phyloP scores from a whole-genome alignment of 2,329 filamentous ascomycete species.

The Raffaelea arxii region DNA sequence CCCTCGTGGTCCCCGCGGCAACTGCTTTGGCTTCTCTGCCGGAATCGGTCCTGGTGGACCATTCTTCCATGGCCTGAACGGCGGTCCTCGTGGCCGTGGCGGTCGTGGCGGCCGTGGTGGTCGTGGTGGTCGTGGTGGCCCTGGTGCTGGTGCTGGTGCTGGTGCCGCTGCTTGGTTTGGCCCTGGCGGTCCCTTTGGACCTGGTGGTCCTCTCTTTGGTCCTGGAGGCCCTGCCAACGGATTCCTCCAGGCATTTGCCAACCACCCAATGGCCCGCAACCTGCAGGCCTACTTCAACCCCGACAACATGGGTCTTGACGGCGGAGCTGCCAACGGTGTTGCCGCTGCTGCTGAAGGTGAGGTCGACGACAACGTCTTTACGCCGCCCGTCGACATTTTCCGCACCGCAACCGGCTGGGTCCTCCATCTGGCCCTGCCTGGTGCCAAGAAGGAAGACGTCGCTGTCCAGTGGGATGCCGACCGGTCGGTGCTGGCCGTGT shows the following conservation, averaged over 20 bases:
- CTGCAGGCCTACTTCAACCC: conserved; percentile 16
- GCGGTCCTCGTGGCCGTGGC: not conserved
- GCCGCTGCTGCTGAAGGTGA: not conserved
- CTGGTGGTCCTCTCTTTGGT: conserved; percentile 3
- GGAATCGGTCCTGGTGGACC: not conserved
- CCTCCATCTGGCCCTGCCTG: conserved; percentile 63
- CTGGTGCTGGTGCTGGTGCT: not conserved
- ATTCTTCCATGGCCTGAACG: not conserved
- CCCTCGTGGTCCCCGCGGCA: not conserved
- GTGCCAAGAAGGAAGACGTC: conserved; percentile 62
- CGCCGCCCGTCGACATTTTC: conserved; percentile 67
- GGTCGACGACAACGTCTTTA: conserved; percentile 34
- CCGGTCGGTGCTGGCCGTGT: conserved; percentile 53
- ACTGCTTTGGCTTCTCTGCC: not conserved
- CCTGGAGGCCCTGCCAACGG: conserved; percentile 9
- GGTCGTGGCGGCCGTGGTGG: conserved; percentile 1
- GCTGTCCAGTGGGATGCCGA: conserved; percentile 68
- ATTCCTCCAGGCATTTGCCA: conserved; percentile 25
- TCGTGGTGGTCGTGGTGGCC: not conserved
- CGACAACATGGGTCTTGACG: conserved; percentile 9
- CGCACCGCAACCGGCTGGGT: conserved; percentile 44
- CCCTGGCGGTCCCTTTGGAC: conserved; percentile 9
- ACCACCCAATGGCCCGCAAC: conserved; percentile 32
- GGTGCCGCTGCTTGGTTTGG: not conserved
- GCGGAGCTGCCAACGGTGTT: conserved; percentile 11